Conservation (phyloP, 164 flowering plant genomes). For the grape (Vitis vinifera) region ASM3070453v1 NC_081823.1:26874501-26875000, state of each 20-base stretch:
- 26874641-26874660: conserved; percentile 12
- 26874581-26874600: background rate
- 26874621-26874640: too few relatives aligned
- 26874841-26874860: conserved; percentile 14
- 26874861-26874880: conserved; percentile 33
- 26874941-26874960: conserved; percentile 12
- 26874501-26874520: conserved; percentile 36
- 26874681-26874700: background rate
- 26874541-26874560: conserved; percentile 42
- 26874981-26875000: too few relatives aligned
- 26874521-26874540: conserved; percentile 27
- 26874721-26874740: too few relatives aligned
- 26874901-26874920: conserved; percentile 54
- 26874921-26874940: conserved; percentile 36
- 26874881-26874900: conserved; percentile 33
- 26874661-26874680: conserved; percentile 2
- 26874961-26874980: too few relatives aligned
- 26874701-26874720: too few relatives aligned
- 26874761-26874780: too few relatives aligned
- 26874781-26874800: too few relatives aligned
- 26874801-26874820: too few relatives aligned
- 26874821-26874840: too few relatives aligned
- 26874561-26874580: conserved; percentile 39
- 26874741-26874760: too few relatives aligned
- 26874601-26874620: too few relatives aligned